phyloP scores from a whole-genome alignment of 352 stramenopile genomes.

The Globisporangium camurandrum region DNA sequence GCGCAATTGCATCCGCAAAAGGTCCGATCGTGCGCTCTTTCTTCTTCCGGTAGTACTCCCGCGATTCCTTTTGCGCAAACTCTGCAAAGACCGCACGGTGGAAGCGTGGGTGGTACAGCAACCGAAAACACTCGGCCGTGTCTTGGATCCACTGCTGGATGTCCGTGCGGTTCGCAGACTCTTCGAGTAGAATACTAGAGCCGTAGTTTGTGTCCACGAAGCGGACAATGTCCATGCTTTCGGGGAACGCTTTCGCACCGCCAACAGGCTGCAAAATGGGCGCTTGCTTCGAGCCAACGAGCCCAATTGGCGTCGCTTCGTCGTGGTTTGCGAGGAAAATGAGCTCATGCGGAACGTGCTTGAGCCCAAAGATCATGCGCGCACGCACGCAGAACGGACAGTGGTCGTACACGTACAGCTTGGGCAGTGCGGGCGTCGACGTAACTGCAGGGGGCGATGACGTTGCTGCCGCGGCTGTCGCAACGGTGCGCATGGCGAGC shows the following conservation, averaged over 20 bases:
- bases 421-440: constrained; percentile 9
- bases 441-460: background rate
- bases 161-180: constrained; percentile 28
- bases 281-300: constrained; percentile 28
- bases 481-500: constrained; percentile 9
- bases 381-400: constrained; percentile 36
- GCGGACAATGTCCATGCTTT: constrained; percentile 41
- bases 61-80: constrained; percentile 29
- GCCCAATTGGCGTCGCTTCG: constrained; percentile 25
- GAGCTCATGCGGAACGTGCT: constrained; percentile 26
- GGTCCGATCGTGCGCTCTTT: constrained; percentile 45
- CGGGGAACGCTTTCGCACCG: constrained; percentile 20
- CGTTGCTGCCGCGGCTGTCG: constrained; percentile 1
- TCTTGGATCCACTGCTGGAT: constrained; percentile 43
- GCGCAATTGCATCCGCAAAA: constrained; percentile 32
- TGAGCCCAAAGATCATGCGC: constrained; percentile 41
- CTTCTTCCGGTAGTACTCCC: constrained; percentile 48
- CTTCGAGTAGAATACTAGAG: constrained; percentile 18
- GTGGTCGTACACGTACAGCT: constrained; percentile 47
- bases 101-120: constrained; percentile 40
- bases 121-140: constrained; percentile 24
- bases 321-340: constrained; percentile 39
- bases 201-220: constrained; percentile 36
- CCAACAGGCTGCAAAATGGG: constrained; percentile 22
- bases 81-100: constrained; percentile 35